These are phyloP conservation scores for Leucogyrophana mollusca DNA, from an alignment of 768 basidiomycete species.

Conservation along the genomic window DNA sequence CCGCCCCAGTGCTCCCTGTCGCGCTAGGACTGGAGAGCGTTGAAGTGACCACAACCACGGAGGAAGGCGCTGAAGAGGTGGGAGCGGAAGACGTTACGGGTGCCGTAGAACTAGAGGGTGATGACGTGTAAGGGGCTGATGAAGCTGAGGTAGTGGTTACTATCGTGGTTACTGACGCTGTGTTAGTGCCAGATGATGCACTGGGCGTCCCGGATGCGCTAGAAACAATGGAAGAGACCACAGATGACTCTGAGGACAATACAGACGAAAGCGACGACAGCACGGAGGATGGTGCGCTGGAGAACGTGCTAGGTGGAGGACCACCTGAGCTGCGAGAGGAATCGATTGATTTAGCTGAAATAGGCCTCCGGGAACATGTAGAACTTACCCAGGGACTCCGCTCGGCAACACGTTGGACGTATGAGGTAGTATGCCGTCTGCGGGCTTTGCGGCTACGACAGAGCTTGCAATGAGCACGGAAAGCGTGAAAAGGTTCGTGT, in stretches of 20 bases:
- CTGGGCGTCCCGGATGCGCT: neutral
- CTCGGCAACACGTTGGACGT: constrained; percentile 6
- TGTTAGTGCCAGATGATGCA: neutral
- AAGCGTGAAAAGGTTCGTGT: constrained; percentile 2
- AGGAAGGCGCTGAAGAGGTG: constrained; percentile 6
- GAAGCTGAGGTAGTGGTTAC: neutral
- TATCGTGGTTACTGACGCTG: too few relatives aligned
- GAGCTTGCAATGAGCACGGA: constrained; percentile 5
- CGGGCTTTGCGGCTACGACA: constrained; percentile 10
- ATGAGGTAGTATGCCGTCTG: neutral
- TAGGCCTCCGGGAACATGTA: neutral
- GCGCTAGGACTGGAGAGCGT: neutral
- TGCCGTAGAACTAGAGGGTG: neutral
- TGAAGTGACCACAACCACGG: neutral
- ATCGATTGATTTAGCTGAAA: neutral
- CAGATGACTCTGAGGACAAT: constrained; percentile 24
- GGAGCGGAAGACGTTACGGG: neutral
- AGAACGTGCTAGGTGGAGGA: constrained; percentile 11
- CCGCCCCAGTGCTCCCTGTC: neutral
- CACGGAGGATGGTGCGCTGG: constrained; percentile 16
- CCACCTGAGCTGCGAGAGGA: constrained; percentile 20
- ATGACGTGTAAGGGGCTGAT: neutral
- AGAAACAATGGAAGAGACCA: constrained; percentile 7
- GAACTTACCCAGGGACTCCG: constrained; percentile 21
- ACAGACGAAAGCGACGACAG: constrained; percentile 22